Evolutionary conservation across 1,284 basidiomycete species (phyloP), one percentile per base, ranked within the genome.

Genomic region (Malassezia globosa): DNA sequence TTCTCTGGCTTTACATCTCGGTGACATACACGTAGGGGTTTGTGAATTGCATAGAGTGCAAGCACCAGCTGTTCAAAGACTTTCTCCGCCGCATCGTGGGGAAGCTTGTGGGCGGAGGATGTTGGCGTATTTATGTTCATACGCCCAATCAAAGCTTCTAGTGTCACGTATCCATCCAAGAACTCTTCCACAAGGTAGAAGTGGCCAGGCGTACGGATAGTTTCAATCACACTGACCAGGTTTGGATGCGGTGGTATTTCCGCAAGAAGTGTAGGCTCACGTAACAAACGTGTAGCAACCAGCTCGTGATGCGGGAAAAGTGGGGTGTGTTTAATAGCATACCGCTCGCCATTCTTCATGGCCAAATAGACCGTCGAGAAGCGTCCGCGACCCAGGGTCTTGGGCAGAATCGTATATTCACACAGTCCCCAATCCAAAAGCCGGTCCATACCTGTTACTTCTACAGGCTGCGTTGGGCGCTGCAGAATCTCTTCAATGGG

Each of bases 141-240:
- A 2, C 16, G 25, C 13, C 31, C 25, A 1, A 71, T 42, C 7
- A 71, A 59, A 8, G 61, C 57, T 36, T 71, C 68, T 33, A 74
- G 66, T 23, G 74, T 73, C 39, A 74, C 63, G 44, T 75, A 75
- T 1, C 73, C 73, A 1, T 73, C 74, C 10, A 78, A 69, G 39
- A 69, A 75, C 31, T 77, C 77, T 42, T 75, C 77, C 44, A 79
- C 73, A n/a, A 79, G 75, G 62, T 79, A 79, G 57, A 78, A 78
- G 59, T 78, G 77, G 2, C 76, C 76, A 4, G 75, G 72, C 0
- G 78, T 79, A 4, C 76, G 64, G 22, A 79, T 74, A 42, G 76
- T 77, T 29, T 77, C 76, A 53, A 75, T 73, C 3, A 79, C 77
- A 34, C 73, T 72, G 53, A 79, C 75, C 21, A 79, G 69, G 55